Evolutionary conservation across 306 rosid genomes (phyloP), one percentile per base, ranked within the genome.

Genomic region (Hippophae tibetana): DNA sequence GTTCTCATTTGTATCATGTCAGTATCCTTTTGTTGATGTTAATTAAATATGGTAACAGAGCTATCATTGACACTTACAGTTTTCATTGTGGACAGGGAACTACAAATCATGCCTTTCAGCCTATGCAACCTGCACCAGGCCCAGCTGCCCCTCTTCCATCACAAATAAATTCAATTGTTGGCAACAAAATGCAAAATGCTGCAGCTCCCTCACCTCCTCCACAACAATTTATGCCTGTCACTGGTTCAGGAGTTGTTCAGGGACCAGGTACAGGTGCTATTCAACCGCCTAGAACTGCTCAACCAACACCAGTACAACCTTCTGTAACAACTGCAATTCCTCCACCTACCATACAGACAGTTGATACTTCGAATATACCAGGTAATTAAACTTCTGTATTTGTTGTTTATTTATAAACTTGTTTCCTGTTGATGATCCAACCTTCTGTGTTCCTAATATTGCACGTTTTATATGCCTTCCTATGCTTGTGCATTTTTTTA

Each of bases 1-100:
- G 87, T 64, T 86, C 94, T 77, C 97, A 88, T 72, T 72, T 93
- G 81, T 93, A 93, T 72, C 85, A 87, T 73, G 99, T 92, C 54
- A 31, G 95, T 77, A 60, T 13, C 41, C 60, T 55, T 48, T 47
- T 55, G 2, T 57, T 59, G 38, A 31, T 31, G 38, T 31, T 31
- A 31, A 31, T 31, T 1, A 31, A 31, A 31, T 31, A 31, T 31
- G 38, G 3, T 31, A 31, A 31, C 38, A 31, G 38, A 18, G 38
- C 38, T 31, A 31, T 4, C 38, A 2, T 31, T 31, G 38, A 31
- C 38, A 31, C 38, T 31, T 31, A 31, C 38, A 31, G 38, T 31
- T 31, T 31, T 31, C 38, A 31, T 31, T 31, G 5, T 31, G 38
- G 38, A 4, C 2, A 86, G 94, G 82, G 82, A 31, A 68, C 67